A percentile compares a stretch with the other conserved stretches of the same genome.
Conservation (phyloP, 495 filamentous ascomycete genomes). For the Penicillium goetzii region DNA sequence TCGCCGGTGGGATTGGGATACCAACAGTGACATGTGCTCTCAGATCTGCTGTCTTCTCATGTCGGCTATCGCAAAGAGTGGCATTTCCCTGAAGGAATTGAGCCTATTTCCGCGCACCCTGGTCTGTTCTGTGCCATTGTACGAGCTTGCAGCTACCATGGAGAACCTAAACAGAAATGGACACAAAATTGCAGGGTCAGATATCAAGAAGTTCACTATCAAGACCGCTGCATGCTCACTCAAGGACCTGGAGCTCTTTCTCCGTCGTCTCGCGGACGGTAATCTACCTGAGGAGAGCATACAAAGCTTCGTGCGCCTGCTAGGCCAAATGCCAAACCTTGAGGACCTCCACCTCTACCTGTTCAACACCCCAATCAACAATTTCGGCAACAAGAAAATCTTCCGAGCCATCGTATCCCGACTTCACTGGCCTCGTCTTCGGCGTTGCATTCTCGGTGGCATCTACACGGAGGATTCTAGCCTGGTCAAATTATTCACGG, state of each 20-base stretch:
- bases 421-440: neutral
- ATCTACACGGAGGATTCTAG: neutral
- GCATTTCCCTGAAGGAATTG: neutral
- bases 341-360: neutral
- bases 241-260: accelerated
- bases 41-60: neutral
- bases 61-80: neutral
- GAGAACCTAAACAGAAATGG: neutral
- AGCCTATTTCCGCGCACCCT: neutral
- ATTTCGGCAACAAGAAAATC: neutral
- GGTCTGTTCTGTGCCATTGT: neutral
- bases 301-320: neutral
- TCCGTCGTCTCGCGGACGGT: neutral
- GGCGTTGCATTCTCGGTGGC: neutral
- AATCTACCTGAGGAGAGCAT: neutral
- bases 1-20: neutral
- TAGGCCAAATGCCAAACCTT: neutral
- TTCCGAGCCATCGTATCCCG: neutral
- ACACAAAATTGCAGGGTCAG: neutral
- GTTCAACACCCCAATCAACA: neutral
- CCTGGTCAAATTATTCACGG: neutral
- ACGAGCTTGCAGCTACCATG: neutral
- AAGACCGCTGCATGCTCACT: neutral
- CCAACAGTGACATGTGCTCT: neutral
- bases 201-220: neutral